Conservation (phyloP, 371 early-diverging fungal species). For the Mucor lusitanicus region DNA sequence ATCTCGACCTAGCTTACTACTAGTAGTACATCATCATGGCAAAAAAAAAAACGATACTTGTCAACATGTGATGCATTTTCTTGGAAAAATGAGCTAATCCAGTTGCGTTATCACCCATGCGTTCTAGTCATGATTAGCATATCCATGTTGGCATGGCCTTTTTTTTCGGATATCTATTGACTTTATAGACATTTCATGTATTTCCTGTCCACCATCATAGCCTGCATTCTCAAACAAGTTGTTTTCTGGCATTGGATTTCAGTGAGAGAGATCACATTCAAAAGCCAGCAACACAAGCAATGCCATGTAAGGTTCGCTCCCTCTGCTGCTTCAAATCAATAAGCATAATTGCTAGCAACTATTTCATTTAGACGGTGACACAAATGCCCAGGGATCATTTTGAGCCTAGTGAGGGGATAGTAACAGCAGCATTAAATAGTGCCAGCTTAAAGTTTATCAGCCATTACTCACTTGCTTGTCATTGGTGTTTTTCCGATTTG, state of each 20-base stretch:
- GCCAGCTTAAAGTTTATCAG: neutral
- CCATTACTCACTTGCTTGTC: neutral
- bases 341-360: neutral
- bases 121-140: neutral
- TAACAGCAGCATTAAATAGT: too few species aligned
- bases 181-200: neutral
- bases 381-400: neutral
- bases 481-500: neutral
- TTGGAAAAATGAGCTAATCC: neutral
- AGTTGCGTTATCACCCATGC: neutral
- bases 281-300: too few species aligned
- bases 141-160: neutral
- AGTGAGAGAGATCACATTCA: too few species aligned
- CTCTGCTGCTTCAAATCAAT: neutral
- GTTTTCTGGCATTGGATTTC: too few species aligned
- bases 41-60: neutral
- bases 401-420: neutral
- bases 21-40: neutral
- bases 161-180: neutral
- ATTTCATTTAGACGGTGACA: neutral
- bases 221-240: neutral
- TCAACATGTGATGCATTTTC: neutral
- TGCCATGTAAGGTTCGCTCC: neutral
- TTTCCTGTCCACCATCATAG: neutral
- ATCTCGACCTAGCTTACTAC: too few species aligned